phyloP scores from a whole-genome alignment of 2,329 filamentous ascomycete genomes.

The Sclerotinia glacialis region DNA sequence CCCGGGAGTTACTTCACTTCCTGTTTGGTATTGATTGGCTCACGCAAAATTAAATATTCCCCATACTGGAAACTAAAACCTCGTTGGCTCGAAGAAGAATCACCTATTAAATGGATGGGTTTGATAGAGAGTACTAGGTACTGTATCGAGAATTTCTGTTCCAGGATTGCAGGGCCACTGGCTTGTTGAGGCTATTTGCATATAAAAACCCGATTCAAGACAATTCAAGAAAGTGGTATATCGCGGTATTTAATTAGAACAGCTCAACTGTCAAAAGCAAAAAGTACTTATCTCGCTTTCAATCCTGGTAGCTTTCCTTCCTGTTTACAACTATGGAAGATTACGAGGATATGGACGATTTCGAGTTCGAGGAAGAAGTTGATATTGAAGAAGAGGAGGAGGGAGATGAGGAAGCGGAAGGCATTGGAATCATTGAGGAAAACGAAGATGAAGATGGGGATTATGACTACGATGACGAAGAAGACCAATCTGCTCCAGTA shows the following conservation, averaged over 20 bases:
- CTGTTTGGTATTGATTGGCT: conserved; percentile 10
- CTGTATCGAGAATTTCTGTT: neutral
- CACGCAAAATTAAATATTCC: neutral
- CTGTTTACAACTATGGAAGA: conserved; percentile 11
- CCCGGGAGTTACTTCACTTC: neutral
- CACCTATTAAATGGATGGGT: neutral
- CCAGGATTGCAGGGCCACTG: neutral
- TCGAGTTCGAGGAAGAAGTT: conserved; percentile 6
- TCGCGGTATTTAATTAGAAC: neutral
- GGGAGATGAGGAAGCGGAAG: conserved; percentile 5
- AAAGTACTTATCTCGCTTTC: neutral
- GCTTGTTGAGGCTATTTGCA: conserved; percentile 4
- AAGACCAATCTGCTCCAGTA: conserved; percentile 41
- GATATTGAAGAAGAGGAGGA: neutral
- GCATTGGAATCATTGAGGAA: neutral
- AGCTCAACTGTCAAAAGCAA: neutral
- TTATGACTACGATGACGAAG: conserved; percentile 15
- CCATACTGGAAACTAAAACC: neutral
- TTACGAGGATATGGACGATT: conserved; percentile 11
- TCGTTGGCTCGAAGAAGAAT: neutral
- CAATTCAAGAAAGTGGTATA: neutral
- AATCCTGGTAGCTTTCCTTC: neutral
- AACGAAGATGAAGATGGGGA: conserved; percentile 7
- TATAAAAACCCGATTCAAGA: neutral
- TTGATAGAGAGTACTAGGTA: neutral